Evolutionary conservation across 495 filamentous ascomycete genomes (phyloP), one percentile per base, ranked within the genome.

Genomic region (Aspergillus olivimuriae): DNA sequence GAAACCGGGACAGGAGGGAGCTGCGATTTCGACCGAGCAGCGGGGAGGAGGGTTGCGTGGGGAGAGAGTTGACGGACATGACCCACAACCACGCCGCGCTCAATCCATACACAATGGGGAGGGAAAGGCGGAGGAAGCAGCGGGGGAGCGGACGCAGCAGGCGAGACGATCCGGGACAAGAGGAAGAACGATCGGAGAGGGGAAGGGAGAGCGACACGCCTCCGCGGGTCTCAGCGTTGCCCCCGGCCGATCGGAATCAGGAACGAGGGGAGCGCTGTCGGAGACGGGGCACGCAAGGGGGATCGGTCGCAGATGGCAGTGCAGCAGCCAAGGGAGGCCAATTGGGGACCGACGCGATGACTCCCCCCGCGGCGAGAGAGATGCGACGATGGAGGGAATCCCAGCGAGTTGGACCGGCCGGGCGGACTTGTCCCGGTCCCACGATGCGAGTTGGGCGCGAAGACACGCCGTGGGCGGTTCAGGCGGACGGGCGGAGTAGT

Each of bases 1-100:
- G 73, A 47, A 86, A 67, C 40, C 75, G 73, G 35, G 78, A 75
- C 22, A 84, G 57, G 48, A 85, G 49, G 39, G 73, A 78, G 53
- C 48, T 62, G 54, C 69, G 62, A 63, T 66, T 71, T 57, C 67
- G 65, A 60, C 62, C 57, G 54, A 58, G 55, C 58, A 64, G 55
- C 56, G 60, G 61, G 34, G 61, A 57, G 44, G 68, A 52, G 47
- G 65, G 43, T 45, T 56, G 53, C 51, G 55, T 44, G 52, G 57
- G 52, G 44, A 61, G 53, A 55, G 55, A 60, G 48, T 68, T 61
- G 56, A 66, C 60, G 54, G 70, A 69, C 70, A 74, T 74, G 68
- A 69, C 63, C 64, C 63, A 57, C 55, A 55, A 45, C 31, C 61
- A 47, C 54, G 48, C 53, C 50, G 56, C 54, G 46, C 57, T 61